These are phyloP conservation scores for Microcos paniculata DNA, from an alignment of 345 rosid genomes.

Conservation along the genomic window DNA sequence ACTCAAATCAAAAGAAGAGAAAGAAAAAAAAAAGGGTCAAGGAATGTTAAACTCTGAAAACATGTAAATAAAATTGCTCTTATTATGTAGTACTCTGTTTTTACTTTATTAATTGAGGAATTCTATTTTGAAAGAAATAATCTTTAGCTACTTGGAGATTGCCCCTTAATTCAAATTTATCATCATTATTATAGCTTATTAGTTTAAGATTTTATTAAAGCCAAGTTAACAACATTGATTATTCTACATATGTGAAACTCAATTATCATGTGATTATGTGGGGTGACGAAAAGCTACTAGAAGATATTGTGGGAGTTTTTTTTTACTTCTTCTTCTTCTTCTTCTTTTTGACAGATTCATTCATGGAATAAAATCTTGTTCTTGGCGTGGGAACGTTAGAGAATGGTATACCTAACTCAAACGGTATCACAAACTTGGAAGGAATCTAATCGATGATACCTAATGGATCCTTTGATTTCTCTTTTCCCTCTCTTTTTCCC, in stretches of 20 bases:
- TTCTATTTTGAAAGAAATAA: too few species aligned
- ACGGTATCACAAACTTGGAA: conserved; percentile 1
- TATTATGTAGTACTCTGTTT: neutral
- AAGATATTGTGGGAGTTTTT: neutral
- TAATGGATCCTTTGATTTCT: neutral
- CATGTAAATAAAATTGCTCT: neutral
- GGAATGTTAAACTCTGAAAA: neutral
- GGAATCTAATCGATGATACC: conserved; percentile 11
- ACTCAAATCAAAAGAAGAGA: conserved; percentile 1
- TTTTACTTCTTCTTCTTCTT: neutral
- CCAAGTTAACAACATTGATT: neutral
- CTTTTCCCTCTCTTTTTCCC: neutral
- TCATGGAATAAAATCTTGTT: neutral
- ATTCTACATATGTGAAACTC: neutral
- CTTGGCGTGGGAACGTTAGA: neutral
- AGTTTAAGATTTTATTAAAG: neutral
- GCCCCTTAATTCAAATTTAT: too few species aligned
- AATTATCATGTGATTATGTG: neutral
- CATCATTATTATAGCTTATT: too few species aligned
- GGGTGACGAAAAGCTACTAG: neutral
- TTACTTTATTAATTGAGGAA: neutral
- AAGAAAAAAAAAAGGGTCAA: neutral
- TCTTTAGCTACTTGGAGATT: neutral
- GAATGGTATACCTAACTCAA: conserved; percentile 1
- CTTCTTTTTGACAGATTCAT: too few species aligned